Evolutionary conservation across 192 early-diverging fungal genomes (phyloP).

Genomic region (Funneliformis mosseae): DNA sequence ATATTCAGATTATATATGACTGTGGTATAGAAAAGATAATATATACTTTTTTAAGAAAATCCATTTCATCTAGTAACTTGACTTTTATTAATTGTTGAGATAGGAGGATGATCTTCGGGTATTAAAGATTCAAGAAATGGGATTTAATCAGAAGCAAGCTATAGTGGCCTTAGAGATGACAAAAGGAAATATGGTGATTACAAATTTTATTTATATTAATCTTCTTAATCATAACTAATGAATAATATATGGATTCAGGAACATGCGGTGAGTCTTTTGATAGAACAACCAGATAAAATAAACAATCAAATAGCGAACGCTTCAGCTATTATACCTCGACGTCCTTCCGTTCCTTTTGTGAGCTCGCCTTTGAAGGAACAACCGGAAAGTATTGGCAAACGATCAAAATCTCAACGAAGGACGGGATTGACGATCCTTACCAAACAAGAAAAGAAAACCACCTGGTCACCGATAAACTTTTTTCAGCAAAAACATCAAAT

Average conservation of each 20-base stretch:
- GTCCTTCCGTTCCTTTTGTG: conserved; percentile 33
- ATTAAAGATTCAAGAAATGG: conserved; percentile 61
- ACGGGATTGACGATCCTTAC: neutral
- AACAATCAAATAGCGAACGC: conserved; percentile 42
- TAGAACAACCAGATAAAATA: conserved; percentile 62
- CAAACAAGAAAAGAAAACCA: conserved; percentile 38
- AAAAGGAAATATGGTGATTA: conserved; percentile 54
- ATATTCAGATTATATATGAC: neutral
- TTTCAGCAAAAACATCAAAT: conserved; percentile 54
- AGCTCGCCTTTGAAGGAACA: neutral
- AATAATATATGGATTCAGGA: conserved; percentile 43
- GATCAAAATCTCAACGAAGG: conserved; percentile 28
- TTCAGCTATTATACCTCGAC: conserved; percentile 22
- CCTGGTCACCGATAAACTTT: conserved; percentile 55
- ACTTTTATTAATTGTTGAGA: neutral
- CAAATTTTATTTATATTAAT: neutral
- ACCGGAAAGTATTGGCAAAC: neutral
- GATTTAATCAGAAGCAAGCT: conserved; percentile 64
- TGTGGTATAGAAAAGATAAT: neutral
- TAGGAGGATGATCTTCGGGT: conserved; percentile 41
- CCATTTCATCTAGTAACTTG: neutral
- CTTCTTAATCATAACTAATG: neutral
- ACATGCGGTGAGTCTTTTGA: conserved; percentile 56
- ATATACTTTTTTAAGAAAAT: neutral
- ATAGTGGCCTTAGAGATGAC: conserved; percentile 59